phyloP scores from a whole-genome alignment of 306 rosid genomes.

The Cucurbita ficifolia region DNA sequence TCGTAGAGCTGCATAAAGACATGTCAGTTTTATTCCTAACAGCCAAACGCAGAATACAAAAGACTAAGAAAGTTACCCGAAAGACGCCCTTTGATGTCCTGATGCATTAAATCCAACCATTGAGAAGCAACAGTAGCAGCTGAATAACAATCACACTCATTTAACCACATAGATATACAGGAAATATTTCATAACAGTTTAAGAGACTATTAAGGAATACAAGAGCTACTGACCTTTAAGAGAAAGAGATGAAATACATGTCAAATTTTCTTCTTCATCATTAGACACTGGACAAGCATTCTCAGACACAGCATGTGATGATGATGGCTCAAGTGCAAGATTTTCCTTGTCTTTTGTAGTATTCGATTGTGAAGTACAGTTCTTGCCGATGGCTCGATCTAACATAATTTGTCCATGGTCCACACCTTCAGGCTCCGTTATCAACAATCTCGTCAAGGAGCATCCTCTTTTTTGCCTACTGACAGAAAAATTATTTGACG shows the following conservation, averaged over 20 bases:
- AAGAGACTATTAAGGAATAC: not conserved
- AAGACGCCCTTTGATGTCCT: conserved; percentile 86
- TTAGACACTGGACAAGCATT: conserved; percentile 36
- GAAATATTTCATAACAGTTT: not conserved
- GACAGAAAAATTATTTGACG: conserved; percentile 15
- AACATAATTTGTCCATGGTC: conserved; percentile 12
- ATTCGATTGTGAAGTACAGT: conserved; percentile 22
- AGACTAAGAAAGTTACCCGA: conserved; percentile 30
- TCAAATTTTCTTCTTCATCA: conserved; percentile 43
- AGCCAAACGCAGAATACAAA: not conserved
- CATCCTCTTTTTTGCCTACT: conserved; percentile 27
- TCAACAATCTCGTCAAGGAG: conserved; percentile 16
- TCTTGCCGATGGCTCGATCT: conserved; percentile 26
- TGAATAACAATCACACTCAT: conserved; percentile 24
- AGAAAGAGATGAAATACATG: conserved; percentile 55
- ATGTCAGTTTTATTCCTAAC: not conserved
- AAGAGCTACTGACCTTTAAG: conserved; percentile 37
- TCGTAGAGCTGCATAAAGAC: conserved; percentile 46
- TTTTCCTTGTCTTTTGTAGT: conserved; percentile 27
- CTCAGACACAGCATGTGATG: conserved; percentile 35
- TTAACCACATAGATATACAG: not conserved
- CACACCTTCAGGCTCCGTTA: conserved; percentile 22
- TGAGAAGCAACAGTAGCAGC: conserved; percentile 96
- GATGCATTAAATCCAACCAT: conserved; percentile 83
- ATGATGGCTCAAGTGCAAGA: conserved; percentile 43